Percentiles rank a stretch among this genome's conserved stretches.
Evolutionary conservation across 2,329 filamentous ascomycete genomes (phyloP).

Genomic region (Coniochaeta hoffmannii): DNA sequence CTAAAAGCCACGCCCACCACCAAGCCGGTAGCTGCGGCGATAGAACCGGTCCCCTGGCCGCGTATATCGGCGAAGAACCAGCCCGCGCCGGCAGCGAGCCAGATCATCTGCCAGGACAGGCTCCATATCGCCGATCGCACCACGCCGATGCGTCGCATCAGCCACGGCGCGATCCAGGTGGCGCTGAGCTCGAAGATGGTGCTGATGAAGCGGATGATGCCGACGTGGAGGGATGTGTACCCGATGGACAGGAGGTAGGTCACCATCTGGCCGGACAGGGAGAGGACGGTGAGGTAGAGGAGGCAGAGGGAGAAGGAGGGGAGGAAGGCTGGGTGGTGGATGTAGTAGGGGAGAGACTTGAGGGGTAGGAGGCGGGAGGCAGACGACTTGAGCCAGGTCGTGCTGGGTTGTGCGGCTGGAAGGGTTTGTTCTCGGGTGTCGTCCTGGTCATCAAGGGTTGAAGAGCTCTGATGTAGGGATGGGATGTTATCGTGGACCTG

Average conservation of each 20-base stretch:
- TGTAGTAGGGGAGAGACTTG: slow-evolving; percentile 33
- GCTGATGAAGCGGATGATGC: slow-evolving; percentile 42
- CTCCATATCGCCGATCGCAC: slow-evolving; percentile 66
- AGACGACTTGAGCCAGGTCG: neutral
- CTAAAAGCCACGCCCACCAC: slow-evolving; percentile 45
- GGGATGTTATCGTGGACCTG: neutral
- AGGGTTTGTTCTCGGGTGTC: neutral
- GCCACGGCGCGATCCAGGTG: slow-evolving; percentile 50
- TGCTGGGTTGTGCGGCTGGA: neutral
- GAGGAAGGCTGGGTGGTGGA: slow-evolving; percentile 47
- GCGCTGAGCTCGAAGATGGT: slow-evolving; percentile 51
- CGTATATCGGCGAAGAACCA: slow-evolving; percentile 29
- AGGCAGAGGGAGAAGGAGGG: slow-evolving; percentile 53
- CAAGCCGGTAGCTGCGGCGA: slow-evolving; percentile 37
- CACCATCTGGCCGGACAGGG: slow-evolving; percentile 55
- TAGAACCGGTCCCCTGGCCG: slow-evolving; percentile 10
- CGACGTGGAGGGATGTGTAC: slow-evolving; percentile 43
- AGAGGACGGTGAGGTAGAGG: slow-evolving; percentile 55
- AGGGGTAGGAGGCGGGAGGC: slow-evolving; percentile 15
- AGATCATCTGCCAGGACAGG: slow-evolving; percentile 58
- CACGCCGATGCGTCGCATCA: slow-evolving; percentile 47
- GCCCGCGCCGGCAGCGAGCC: slow-evolving; percentile 35
- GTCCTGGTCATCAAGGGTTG: neutral
- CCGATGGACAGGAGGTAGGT: slow-evolving; percentile 52
- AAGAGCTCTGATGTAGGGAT: neutral